Evolutionary conservation across 495 filamentous ascomycete species (phyloP), one percentile per base, ranked within the genome.

Genomic region (Penicillium odoratum): DNA sequence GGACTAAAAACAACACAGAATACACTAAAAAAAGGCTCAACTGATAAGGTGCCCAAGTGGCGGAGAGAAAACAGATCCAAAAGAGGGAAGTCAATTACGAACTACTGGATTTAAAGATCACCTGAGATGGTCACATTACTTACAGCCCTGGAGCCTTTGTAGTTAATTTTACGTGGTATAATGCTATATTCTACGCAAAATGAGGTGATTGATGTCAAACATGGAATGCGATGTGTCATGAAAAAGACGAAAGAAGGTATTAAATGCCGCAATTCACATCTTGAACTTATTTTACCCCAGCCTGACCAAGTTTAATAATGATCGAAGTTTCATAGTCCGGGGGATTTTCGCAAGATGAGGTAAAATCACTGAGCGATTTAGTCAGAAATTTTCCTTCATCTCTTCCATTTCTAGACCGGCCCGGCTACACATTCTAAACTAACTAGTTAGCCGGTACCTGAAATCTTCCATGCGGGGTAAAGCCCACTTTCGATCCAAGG

Each of bases 401-500:
- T 5, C n/a, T 40, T 13, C 38, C 13, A 9, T 40, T 54, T 43
- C 44, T 29, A 16, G 28, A 31, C 63, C 61, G 62, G 65, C 48
- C 65, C 62, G 65, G 65, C 50, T 10, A 48, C 16, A 51, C 51
- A 45, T 49, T 40, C 13, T n/a, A 6, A 58, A 59, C 63, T 60
- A 66, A 65, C 57, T 47, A 61, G 66, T 69, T 60, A 66, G 63
- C 57, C 50, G 64, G 66, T 69, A 67, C 66, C 66, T 69, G 64
- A 59, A 67, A 64, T 55, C 55, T 57, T 56, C 38, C 33, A 53
- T 64, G 64, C 66, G 66, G 64, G 66, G 64, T 68, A 62, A 44
- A 44, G 45, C 33, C 33, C 38, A 40, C 38, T 40, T 40, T 47
- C 38, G 47, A 50, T 42, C 45, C 34, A 33, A 26, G 51, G 49